Percentiles rank a stretch among this genome's conserved stretches.
Evolutionary conservation across 805 yeast genomes (phyloP).

Genomic region (Kazachstania psychrophila): DNA sequence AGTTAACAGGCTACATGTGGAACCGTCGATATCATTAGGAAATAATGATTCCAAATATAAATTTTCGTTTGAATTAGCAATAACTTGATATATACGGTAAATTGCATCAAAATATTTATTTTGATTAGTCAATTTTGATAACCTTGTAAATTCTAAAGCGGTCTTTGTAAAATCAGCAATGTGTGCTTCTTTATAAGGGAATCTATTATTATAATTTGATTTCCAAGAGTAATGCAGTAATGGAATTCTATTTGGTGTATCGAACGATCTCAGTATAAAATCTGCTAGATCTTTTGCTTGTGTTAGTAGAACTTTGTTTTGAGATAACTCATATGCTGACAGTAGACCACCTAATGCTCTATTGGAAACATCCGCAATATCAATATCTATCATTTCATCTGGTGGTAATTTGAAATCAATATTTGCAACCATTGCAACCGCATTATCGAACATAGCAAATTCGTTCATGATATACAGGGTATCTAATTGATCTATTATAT

Average conservation of each 20-base stretch:
- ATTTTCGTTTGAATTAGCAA: conserved; percentile 29
- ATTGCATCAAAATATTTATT: conserved; percentile 42
- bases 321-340: conserved; percentile 43
- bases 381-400: conserved; percentile 39
- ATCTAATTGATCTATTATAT: conserved; percentile 44
- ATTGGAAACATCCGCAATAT: conserved; percentile 35
- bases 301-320: conserved; percentile 25
- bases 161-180: conserved; percentile 43
- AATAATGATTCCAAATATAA: conserved; percentile 36
- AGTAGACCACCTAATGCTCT: conserved; percentile 46
- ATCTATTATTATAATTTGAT: conserved; percentile 29
- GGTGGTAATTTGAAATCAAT: conserved; percentile 36
- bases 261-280: conserved; percentile 44
- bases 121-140: conserved; percentile 43
- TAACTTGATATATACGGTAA: conserved; percentile 35
- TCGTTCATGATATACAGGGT: conserved; percentile 41
- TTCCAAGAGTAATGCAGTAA: conserved; percentile 37
- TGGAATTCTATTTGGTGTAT: conserved; percentile 51
- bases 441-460: conserved; percentile 32
- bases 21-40: conserved; percentile 38
- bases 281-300: conserved; percentile 41
- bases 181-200: conserved; percentile 31
- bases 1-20: conserved; percentile 38
- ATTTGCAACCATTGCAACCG: conserved; percentile 29
- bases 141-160: conserved; percentile 42